Evolutionary conservation across 306 rosid genomes (phyloP).

Genomic region (Lablab purpureus): DNA sequence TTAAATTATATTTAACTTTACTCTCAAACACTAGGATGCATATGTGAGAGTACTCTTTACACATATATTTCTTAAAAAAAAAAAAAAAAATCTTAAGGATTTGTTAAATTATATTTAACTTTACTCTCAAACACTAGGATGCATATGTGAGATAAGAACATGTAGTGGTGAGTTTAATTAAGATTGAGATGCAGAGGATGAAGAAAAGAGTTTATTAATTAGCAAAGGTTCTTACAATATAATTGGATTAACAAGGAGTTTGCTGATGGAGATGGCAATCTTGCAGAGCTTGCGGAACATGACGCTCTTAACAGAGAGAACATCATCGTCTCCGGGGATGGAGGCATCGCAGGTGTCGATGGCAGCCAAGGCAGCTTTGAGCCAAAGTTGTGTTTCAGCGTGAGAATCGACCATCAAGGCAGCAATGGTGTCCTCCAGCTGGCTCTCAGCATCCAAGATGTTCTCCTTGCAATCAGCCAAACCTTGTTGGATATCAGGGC

Average conservation of each 20-base stretch:
- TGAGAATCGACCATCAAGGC: not conserved
- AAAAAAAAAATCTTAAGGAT: too few species aligned
- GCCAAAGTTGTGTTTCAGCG: constrained; percentile 7
- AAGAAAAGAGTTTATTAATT: not conserved
- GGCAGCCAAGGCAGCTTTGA: constrained; percentile 46
- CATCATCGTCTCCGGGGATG: constrained; percentile 24
- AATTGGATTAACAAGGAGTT: too few species aligned
- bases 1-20: too few species aligned
- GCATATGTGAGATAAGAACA: too few species aligned
- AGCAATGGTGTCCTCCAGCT: constrained; percentile 38
- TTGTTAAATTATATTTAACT: too few species aligned
- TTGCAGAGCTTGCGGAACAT: constrained; percentile 32
- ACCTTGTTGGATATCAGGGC: constrained; percentile 40
- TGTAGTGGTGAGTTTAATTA: too few species aligned
- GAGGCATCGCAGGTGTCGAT: constrained; percentile 37
- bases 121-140: too few species aligned
- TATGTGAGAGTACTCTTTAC: too few species aligned
- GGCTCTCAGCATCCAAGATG: constrained; percentile 33
- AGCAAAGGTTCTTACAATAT: not conserved
- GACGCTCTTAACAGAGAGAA: not conserved
- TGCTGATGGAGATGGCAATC: constrained; percentile 29
- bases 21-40: too few species aligned
- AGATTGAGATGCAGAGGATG: too few species aligned
- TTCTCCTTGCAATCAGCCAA: constrained; percentile 46
- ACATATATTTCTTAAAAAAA: too few species aligned